Conservation (phyloP, 2,329 filamentous ascomycete genomes). For the Claviceps sp. region DNA sequence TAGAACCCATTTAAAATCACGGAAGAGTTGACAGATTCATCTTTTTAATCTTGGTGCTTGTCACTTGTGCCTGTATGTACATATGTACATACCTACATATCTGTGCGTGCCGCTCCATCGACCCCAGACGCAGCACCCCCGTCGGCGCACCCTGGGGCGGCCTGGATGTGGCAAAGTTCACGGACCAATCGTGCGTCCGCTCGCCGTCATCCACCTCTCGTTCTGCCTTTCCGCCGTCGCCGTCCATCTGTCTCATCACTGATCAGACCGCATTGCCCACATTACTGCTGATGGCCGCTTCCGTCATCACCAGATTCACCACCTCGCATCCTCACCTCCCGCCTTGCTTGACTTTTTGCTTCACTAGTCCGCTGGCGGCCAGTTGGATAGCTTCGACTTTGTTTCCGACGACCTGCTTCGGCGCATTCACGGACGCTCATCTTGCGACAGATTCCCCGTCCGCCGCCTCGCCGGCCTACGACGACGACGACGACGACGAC, state of each 20-base stretch:
- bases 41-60: no score
- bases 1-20: no score
- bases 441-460: no score
- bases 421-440: no score
- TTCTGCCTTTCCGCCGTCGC: neutral
- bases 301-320: neutral
- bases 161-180: conserved; percentile 1
- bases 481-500: no score
- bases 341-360: neutral
- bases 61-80: no score
- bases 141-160: neutral
- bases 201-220: neutral
- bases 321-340: neutral
- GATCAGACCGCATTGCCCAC: neutral
- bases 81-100: no score
- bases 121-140: no score
- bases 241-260: neutral
- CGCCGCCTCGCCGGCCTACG: no score
- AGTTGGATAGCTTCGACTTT: neutral
- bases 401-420: no score
- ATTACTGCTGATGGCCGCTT: neutral
- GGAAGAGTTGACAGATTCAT: no score
- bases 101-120: no score
- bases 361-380: conserved; percentile 5
- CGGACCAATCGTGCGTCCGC: conserved; percentile 4